These are phyloP conservation scores for Podospora didyma DNA, from an alignment of 495 filamentous ascomycete genomes.

Conservation along the genomic window DNA sequence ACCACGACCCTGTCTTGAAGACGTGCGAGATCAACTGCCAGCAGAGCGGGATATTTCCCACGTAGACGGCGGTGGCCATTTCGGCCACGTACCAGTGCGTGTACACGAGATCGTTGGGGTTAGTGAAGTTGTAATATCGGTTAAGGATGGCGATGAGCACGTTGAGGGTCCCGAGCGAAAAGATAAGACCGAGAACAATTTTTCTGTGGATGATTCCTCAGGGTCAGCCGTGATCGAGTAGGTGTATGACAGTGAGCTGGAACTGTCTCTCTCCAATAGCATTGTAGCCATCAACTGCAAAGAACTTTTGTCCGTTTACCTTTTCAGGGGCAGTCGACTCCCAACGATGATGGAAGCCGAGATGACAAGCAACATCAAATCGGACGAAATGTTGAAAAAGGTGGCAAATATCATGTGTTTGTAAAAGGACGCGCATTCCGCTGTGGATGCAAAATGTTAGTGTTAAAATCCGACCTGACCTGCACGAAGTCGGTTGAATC, in stretches of 20 bases:
- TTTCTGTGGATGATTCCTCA: slow-evolving; percentile 22
- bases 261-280: too few relatives aligned
- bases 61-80: slow-evolving; percentile 41
- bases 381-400: slow-evolving; percentile 48
- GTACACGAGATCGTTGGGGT: slow-evolving; percentile 40
- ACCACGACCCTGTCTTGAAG: slow-evolving; percentile 8
- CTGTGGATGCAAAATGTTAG: slow-evolving; percentile 15
- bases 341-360: slow-evolving; percentile 38
- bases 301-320: too few relatives aligned
- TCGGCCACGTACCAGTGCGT: slow-evolving; percentile 51
- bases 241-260: too few relatives aligned
- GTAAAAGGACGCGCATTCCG: slow-evolving; percentile 43
- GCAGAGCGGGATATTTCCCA: slow-evolving; percentile 45
- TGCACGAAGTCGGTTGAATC: too few relatives aligned
- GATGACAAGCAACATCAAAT: slow-evolving; percentile 43
- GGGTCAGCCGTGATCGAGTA: neutral
- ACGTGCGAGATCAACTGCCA: slow-evolving; percentile 28
- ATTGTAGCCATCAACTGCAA: too few relatives aligned
- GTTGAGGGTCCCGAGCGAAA: slow-evolving; percentile 34
- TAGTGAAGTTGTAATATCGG: slow-evolving; percentile 42
- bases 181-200: slow-evolving; percentile 37
- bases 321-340: slow-evolving; percentile 33
- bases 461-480: too few relatives aligned
- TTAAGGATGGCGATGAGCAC: slow-evolving; percentile 39
- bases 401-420: slow-evolving; percentile 44